Percentiles rank a stretch among this genome's conserved stretches.
These are phyloP conservation scores for Podaxis pistillaris DNA, from an alignment of 768 basidiomycete species.

Conservation along the genomic window DNA sequence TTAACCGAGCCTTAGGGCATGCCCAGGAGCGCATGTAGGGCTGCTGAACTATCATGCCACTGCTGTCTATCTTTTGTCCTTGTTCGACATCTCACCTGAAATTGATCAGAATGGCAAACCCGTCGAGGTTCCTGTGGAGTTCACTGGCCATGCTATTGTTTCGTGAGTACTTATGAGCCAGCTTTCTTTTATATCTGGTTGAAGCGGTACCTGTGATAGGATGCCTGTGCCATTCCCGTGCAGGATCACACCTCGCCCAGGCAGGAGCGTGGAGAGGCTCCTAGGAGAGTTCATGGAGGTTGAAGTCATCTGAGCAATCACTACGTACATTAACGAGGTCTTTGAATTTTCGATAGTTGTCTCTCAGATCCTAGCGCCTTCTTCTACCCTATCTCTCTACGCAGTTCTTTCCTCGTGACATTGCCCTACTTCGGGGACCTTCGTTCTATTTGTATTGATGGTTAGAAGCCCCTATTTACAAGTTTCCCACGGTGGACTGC, in stretches of 20 bases:
- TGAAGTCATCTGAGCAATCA: not conserved
- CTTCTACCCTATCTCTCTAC: not conserved
- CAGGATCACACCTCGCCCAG: not conserved
- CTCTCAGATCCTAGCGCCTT: not conserved
- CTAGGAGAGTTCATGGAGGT: not conserved
- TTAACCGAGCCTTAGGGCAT: constrained; percentile 1
- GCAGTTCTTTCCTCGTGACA: not conserved
- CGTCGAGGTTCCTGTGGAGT: not conserved
- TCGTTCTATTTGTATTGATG: not conserved
- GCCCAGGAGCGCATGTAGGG: constrained; percentile 19
- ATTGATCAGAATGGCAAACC: not conserved
- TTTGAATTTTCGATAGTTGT: not conserved
- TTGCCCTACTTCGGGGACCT: not conserved
- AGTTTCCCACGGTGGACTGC: not conserved
- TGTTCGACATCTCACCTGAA: constrained; percentile 1
- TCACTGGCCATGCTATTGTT: not conserved
- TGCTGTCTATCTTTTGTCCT: constrained; percentile 16
- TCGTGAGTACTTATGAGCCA: not conserved
- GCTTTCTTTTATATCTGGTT: not conserved
- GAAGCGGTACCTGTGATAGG: not conserved
- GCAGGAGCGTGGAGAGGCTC: not conserved
- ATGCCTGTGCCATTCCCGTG: not conserved
- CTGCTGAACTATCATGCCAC: constrained; percentile 13
- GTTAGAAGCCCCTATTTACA: not conserved
- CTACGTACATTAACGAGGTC: not conserved